Evolutionary conservation across 148 eudicot species (phyloP), one percentile per base, ranked within the genome.

Genomic region (Gaultheria prostrata): DNA sequence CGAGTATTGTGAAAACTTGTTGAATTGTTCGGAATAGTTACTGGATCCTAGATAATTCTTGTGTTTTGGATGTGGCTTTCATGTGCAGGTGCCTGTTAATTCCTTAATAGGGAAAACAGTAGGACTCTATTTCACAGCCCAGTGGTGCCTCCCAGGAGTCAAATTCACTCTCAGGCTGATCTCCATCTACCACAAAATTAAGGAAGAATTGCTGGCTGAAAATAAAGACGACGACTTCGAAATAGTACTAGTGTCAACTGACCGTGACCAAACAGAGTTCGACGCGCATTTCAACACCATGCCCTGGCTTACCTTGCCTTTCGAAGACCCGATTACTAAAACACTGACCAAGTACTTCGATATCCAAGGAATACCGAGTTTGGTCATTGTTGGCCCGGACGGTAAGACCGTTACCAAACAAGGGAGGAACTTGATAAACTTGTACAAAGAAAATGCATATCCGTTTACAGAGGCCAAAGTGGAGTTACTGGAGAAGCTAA

Each of bases 251-350:
- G 73, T 93, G 0, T 91, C 97, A 33, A 92, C 88, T 69, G 97
- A 93, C 84, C 83, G 51, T 1, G 86, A 91, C 81, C 84, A 90
- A 83, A 30, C 81, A 15, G 84, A 88, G 28, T 93, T 92, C 51
- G 81, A 84, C 7, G 76, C 90, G 9, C 86, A 86, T 79, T 93
- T 88, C 49, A 78, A 59, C 43, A 82, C 88, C 49, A 92, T 93
- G 94, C 93, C 94, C 18, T 93, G 97, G 97, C 89, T 91, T 63
- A 92, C 97, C 8, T 1, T 93, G 26, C 93, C 97, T 33, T 92
- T 85, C 11, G 86, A 87, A 17, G 94, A 93, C 75, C 89, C 87
- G 6, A 83, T 70, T 46, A 81, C 81, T 3, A 92, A 89, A 81
- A 45, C 56, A 53, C 89, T 93, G 0, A 87, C 89, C 32, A 92